These are phyloP conservation scores for Apophysomyces sp. DNA, from an alignment of 371 early-diverging fungal species.

Conservation along the genomic window DNA sequence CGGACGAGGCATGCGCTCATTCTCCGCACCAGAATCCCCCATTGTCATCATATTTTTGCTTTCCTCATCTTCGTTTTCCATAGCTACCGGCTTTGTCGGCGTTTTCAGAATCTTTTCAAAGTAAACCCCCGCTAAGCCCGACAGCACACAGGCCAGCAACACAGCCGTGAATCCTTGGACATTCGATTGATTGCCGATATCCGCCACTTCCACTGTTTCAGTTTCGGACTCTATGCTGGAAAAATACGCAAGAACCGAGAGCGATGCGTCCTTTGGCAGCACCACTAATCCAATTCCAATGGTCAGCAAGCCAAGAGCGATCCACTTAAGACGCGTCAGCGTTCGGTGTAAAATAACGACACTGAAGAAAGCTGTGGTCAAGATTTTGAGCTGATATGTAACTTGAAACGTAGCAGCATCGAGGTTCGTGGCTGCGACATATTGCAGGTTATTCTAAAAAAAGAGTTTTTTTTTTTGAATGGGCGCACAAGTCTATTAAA, in stretches of 20 bases:
- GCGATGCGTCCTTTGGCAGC: slow-evolving; percentile 27
- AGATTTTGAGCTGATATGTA: slow-evolving; percentile 95
- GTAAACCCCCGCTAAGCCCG: slow-evolving; percentile 94
- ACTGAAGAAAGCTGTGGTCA: slow-evolving; percentile 93
- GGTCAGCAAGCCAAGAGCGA: slow-evolving; percentile 79
- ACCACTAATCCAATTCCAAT: slow-evolving; percentile 85
- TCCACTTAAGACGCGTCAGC: slow-evolving; percentile 78
- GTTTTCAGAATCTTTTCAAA: slow-evolving; percentile 94
- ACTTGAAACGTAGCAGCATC: slow-evolving; percentile 97
- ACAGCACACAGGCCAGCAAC: slow-evolving; percentile 81
- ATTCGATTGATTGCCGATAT: slow-evolving; percentile 44
- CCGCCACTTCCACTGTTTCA: not conserved
- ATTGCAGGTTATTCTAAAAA: slow-evolving; percentile 87
- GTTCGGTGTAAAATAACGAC: slow-evolving; percentile 74
- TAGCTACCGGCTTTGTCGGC: slow-evolving; percentile 2
- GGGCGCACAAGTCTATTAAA: not conserved
- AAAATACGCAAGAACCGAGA: slow-evolving; percentile 4
- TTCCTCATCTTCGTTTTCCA: slow-evolving; percentile 12
- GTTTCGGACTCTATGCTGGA: not conserved
- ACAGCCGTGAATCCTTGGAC: slow-evolving; percentile 62
- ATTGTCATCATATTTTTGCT: slow-evolving; percentile 9
- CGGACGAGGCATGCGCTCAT: not conserved
- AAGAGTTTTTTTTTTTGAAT: not conserved
- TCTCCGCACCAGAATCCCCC: slow-evolving; percentile 12
- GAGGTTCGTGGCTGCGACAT: slow-evolving; percentile 83